Evolutionary conservation across 2,329 filamentous ascomycete species (phyloP), one percentile per base, ranked within the genome.

Genomic region (Neofusicoccum sp.): DNA sequence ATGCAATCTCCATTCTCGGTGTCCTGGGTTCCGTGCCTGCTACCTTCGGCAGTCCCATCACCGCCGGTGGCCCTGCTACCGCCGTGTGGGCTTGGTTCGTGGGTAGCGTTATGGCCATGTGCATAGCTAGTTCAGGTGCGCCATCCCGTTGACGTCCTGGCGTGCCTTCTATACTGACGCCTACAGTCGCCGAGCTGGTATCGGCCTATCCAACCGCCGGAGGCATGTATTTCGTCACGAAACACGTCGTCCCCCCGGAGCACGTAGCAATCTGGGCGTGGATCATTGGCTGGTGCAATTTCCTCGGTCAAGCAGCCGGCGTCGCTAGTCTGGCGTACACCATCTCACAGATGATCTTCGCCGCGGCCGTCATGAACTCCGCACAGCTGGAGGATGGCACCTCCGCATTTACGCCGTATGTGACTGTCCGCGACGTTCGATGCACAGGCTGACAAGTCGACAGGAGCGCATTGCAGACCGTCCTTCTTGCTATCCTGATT

Each of bases 161-260:
- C 16, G 6, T 3, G 8, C 9, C 28, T 43, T 12, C 62, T 14
- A 8, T 47, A 50, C 67, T 70, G 41, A 71, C 37, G 6, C 47
- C 22, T 45, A 11, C 62, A 82, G 86, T 89, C n/a, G 83, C 86
- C 47, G 86, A 89, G 73, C 74, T 89, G 59, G 85, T 88, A 33
- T 88, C 86, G 6, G 86, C 86, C 36, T 89, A 89, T 74, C 87
- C 87, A 37, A 89, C 87, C 1, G 86, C 86, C 2, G 56, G 59
- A 14, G 87, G 87, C 2, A 88, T 89, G 85, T 89, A 89, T 73
- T 89, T 88, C 71, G 85, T 88, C 37, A 87, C 85, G 8, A 88
- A 88, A 68, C 83, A 87, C 70, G 85, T 89, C 37, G 85, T 88
- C 1, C 86, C 86, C 7, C 76, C 79, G 14, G 80, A 86, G 62